Base-by-base conservation (phyloP, 2,329 filamentous ascomycete genomes). In the Microascus cirrosus region DNA sequence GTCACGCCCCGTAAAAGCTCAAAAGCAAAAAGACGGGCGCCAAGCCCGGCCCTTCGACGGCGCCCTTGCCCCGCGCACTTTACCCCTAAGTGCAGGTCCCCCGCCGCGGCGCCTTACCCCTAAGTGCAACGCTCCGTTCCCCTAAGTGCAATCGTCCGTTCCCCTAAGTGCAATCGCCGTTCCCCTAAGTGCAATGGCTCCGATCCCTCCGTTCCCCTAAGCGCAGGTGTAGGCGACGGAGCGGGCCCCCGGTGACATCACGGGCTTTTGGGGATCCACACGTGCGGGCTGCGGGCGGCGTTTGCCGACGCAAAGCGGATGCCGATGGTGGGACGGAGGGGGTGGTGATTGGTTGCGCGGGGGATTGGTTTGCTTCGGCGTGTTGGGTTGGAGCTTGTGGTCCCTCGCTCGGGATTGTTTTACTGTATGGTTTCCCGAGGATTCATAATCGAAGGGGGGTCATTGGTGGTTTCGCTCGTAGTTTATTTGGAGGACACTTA, bases 261-360 rank as follows among this genome's bases (percentile, higher is more conserved):
- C n/a, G n/a, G 34, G 22, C 53, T 34, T 34, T 22, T 10, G 12
- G 15, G 53, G 53, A 20, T 39, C 53, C 53, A 55, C 53, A n/a
- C 15, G 15, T 11, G 53, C 36, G 32, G 32, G 28, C 45, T 22
- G 32, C 22, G 15, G 28, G 13, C 25, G 32, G 53, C 53, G 22
- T 55, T 48, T 58, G 63, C 63, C 63, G 63, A 64, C 59, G 63
- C 56, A 64, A 64, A 63, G 61, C 63, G 63, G 60, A 54, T 25
- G 51, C 34, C 24, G 53, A 39, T 11, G 53, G 22, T 39, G 22
- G 36, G 34, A 25, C 36, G 22, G 34, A 11, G 32, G 28, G 18
- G 3, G 8, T 3, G 20, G 42, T 20, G 42, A 22, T 20, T n/a
- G 42, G 42, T 2, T n/a, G 42, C 18, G 18, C 18, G 42, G 18